Conservation (phyloP, 116 monocot genomes). For the Papilionanthe hybrid region DNA sequence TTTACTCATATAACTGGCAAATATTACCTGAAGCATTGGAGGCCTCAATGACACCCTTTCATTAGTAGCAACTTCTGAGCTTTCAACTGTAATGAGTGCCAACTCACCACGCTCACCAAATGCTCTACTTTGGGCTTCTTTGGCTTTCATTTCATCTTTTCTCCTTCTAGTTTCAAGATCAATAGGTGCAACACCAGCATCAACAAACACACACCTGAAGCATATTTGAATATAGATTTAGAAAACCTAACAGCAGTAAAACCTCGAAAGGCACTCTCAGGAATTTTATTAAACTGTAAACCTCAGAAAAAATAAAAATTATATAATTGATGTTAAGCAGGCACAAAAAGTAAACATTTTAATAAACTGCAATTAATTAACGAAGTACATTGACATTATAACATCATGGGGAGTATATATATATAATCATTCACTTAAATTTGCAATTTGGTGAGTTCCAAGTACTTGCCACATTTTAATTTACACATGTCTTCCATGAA, state of each 20-base stretch:
- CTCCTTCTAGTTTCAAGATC: slow-evolving; percentile 90
- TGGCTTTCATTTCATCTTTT: slow-evolving; percentile 95
- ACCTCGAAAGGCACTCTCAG: background rate
- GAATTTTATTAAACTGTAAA: background rate
- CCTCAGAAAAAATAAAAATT: background rate
- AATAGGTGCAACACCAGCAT: slow-evolving; percentile 96
- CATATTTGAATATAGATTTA: background rate
- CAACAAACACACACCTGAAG: slow-evolving; percentile 90
- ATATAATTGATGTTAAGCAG: background rate
- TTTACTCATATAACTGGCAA: slow-evolving; percentile 5
- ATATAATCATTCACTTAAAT: too few species aligned
- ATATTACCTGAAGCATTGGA: slow-evolving; percentile 87
- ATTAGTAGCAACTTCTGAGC: slow-evolving; percentile 41
- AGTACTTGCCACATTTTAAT: too few species aligned
- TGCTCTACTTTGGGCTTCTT: slow-evolving; percentile 81
- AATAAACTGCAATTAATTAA: background rate
- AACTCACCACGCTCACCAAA: slow-evolving; percentile 87
- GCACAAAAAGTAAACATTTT: background rate
- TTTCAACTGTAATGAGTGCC: slow-evolving; percentile 85
- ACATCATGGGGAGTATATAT: too few species aligned
- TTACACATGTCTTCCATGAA: too few species aligned
- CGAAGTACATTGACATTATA: too few species aligned
- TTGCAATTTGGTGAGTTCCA: too few species aligned
- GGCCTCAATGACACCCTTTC: slow-evolving; percentile 81
- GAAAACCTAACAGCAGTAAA: background rate